These are phyloP conservation scores for Acanthamoeba culbertsoni DNA, from an alignment of 208 protist genomes.

Conservation along the genomic window DNA sequence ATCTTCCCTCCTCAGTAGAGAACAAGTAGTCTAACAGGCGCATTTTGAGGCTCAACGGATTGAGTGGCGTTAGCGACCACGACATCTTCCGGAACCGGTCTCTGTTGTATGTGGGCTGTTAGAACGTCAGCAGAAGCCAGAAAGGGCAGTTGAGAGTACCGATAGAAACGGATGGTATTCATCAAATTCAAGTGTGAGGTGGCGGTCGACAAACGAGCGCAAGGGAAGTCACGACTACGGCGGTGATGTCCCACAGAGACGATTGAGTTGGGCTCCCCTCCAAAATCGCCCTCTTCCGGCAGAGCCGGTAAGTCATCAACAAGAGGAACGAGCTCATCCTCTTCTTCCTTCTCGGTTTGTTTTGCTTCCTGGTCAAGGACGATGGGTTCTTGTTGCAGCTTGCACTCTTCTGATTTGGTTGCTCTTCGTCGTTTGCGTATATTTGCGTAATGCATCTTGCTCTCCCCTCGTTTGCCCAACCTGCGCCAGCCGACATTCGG, in stretches of 20 bases:
- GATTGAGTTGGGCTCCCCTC: too few relatives aligned
- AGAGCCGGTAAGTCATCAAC: too few relatives aligned
- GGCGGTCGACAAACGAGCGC: neutral
- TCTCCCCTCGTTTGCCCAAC: neutral
- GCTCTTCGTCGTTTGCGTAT: neutral
- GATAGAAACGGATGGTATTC: neutral
- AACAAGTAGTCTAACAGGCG: neutral
- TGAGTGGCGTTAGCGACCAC: neutral
- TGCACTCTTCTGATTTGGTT: neutral
- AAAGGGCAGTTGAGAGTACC: neutral
- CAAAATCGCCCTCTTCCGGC: too few relatives aligned
- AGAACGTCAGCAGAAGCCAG: neutral
- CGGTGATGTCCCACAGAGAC: too few relatives aligned
- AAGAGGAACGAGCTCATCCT: too few relatives aligned
- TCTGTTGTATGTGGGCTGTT: neutral
- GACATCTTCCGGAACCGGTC: neutral
- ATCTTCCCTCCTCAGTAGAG: neutral
- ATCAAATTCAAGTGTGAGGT: neutral
- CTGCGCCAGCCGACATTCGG: neutral
- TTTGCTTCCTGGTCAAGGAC: neutral
- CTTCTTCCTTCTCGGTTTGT: too few relatives aligned
- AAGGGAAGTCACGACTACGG: too few relatives aligned
- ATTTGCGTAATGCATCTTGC: conserved; percentile 55
- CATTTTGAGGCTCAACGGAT: conserved; percentile 16
- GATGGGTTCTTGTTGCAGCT: neutral